These are phyloP conservation scores for Trichoderma guizhouense DNA, from an alignment of 2,329 filamentous ascomycete genomes.

Conservation along the genomic window DNA sequence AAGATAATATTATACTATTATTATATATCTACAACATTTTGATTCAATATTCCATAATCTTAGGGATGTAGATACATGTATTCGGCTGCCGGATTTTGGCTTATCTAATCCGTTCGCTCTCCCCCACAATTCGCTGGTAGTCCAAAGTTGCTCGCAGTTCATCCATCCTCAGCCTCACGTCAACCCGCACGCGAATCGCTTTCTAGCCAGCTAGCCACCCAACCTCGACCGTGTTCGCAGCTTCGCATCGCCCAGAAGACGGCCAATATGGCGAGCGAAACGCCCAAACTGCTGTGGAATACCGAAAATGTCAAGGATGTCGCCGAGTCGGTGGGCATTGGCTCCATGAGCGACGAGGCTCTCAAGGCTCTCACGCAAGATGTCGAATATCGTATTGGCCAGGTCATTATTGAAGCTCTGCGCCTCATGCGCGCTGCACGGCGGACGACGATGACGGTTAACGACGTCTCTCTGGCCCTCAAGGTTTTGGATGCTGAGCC, in stretches of 20 bases:
- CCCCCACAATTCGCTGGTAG: constrained; percentile 6
- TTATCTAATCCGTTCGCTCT: neutral
- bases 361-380: constrained; percentile 86
- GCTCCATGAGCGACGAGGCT: constrained; percentile 76
- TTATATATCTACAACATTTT: neutral
- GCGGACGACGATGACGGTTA: constrained; percentile 81
- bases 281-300: constrained; percentile 76
- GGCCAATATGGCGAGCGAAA: constrained; percentile 36
- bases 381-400: constrained; percentile 90
- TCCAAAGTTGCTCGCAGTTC: neutral
- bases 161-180: neutral
- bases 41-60: neutral
- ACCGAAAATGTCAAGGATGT: constrained; percentile 94
- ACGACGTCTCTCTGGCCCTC: constrained; percentile 84
- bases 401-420: constrained; percentile 88
- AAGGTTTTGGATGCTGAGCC: constrained; percentile 88
- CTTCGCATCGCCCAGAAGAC: neutral
- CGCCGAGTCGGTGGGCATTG: constrained; percentile 90
- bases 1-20: neutral
- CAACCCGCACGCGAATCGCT: neutral
- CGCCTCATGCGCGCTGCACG: constrained; percentile 94
- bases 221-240: neutral
- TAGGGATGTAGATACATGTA: neutral
- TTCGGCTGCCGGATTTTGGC: neutral
- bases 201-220: neutral